Conservation (phyloP, 1,139 yeast genomes). For the Sugiyamaella xylanicola region DNA sequence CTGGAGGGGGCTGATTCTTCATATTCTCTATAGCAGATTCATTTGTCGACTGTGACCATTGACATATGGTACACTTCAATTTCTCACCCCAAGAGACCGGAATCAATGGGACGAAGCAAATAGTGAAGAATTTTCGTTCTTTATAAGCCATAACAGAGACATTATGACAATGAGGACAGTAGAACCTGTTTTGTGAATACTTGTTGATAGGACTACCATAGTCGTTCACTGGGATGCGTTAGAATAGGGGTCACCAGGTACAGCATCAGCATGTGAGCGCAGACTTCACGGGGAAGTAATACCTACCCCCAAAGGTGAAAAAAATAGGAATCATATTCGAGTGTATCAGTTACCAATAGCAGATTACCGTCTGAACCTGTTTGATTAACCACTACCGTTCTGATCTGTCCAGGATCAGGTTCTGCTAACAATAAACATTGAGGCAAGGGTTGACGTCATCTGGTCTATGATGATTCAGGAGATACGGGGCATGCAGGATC, state of each 20-base stretch:
- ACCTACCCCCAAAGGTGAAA: constrained; percentile 39
- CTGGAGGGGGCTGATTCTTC: constrained; percentile 23
- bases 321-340: constrained; percentile 30
- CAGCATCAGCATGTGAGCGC: background rate
- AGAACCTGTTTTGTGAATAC: constrained; percentile 33
- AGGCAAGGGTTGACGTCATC: too few species aligned
- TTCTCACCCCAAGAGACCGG: constrained; percentile 52
- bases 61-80: constrained; percentile 48
- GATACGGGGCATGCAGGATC: too few species aligned
- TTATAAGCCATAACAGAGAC: constrained; percentile 47
- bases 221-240: constrained; percentile 29
- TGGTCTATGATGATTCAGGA: too few species aligned
- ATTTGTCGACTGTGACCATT: constrained; percentile 50
- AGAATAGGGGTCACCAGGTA: background rate
- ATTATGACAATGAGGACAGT: constrained; percentile 47
- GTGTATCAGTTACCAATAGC: background rate
- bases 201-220: constrained; percentile 36
- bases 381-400: too few species aligned
- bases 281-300: background rate
- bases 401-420: too few species aligned
- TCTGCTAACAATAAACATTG: too few species aligned
- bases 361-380: background rate
- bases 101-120: constrained; percentile 52
- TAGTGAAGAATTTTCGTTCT: constrained; percentile 49
- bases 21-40: constrained; percentile 44